Percentiles rank a stretch among this genome's conserved stretches.
phyloP scores from a whole-genome alignment of 2,329 filamentous ascomycete genomes.

The Triangularia setosa region DNA sequence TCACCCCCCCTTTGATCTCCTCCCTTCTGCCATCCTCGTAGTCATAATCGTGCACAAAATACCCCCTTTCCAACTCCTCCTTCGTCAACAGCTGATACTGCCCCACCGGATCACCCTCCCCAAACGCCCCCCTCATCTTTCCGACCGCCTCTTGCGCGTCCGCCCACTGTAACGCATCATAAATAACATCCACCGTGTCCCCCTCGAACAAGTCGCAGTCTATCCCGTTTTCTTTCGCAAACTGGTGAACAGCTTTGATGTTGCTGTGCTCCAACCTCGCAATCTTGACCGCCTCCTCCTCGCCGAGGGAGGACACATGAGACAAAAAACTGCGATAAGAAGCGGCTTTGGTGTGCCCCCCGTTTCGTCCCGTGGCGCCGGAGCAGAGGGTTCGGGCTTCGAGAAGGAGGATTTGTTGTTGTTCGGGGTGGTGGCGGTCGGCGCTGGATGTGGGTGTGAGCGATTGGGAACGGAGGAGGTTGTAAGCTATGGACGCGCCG shows the following conservation, averaged over 20 bases:
- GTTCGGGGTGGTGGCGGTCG: not conserved
- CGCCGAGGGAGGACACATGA: conserved; percentile 43
- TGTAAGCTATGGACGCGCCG: conserved; percentile 56
- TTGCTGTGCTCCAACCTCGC: conserved; percentile 49
- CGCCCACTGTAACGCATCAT: conserved; percentile 43
- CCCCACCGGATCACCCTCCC: conserved; percentile 36
- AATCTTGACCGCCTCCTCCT: conserved; percentile 46
- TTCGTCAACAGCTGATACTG: conserved; percentile 41
- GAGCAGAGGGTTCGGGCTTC: conserved; percentile 64
- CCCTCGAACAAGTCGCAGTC: conserved; percentile 47
- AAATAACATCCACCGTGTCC: conserved; percentile 56
- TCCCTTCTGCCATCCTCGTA: conserved; percentile 28
- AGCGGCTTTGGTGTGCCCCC: conserved; percentile 42
- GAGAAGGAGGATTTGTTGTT: conserved; percentile 51
- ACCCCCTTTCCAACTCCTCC: conserved; percentile 11
- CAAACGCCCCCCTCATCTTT: conserved; percentile 43
- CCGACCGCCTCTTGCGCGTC: conserved; percentile 37
- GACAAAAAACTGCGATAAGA: conserved; percentile 47
- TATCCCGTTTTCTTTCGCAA: conserved; percentile 46
- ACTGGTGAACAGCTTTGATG: conserved; percentile 52
- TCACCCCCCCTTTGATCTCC: conserved; percentile 43
- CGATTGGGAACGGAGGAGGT: conserved; percentile 35
- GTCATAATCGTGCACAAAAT: conserved; percentile 11
- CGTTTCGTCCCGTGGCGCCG: conserved; percentile 61
- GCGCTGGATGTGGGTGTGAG: too few relatives aligned